Evolutionary conservation across 306 rosid genomes (phyloP).

Genomic region (Elaeagnus macrophylla): DNA sequence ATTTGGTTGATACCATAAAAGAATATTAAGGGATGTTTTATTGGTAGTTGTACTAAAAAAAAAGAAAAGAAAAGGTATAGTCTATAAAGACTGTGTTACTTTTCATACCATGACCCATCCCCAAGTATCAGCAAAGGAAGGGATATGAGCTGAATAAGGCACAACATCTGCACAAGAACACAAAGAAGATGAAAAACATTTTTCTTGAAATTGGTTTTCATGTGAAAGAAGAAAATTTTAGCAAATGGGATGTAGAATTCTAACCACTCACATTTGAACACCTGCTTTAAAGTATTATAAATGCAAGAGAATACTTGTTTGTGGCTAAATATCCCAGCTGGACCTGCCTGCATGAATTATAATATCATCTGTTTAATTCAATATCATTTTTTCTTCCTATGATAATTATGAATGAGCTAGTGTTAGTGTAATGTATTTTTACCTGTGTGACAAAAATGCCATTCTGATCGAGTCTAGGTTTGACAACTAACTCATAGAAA

Average conservation of each 20-base stretch:
- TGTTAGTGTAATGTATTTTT: not conserved
- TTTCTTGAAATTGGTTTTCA: no score
- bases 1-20: no score
- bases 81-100: no score
- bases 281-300: slow-evolving; percentile 25
- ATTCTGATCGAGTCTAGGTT: slow-evolving; percentile 23
- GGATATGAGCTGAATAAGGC: slow-evolving; percentile 31
- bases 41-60: no score
- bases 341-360: slow-evolving; percentile 19
- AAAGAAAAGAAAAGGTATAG: no score
- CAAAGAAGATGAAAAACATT: not conserved
- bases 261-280: slow-evolving; percentile 16
- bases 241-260: not conserved
- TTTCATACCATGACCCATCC: slow-evolving; percentile 30
- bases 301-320: slow-evolving; percentile 26
- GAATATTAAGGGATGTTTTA: no score
- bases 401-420: no score
- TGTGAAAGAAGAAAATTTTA: no score
- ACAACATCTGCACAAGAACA: slow-evolving; percentile 22
- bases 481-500: slow-evolving; percentile 21
- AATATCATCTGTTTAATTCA: not conserved
- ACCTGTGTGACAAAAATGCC: slow-evolving; percentile 34
- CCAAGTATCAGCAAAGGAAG: slow-evolving; percentile 30
- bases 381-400: not conserved
- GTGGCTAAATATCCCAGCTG: slow-evolving; percentile 27